Evolutionary conservation across 306 rosid genomes (phyloP).

Genomic region (Cucurbita ficifolia): DNA sequence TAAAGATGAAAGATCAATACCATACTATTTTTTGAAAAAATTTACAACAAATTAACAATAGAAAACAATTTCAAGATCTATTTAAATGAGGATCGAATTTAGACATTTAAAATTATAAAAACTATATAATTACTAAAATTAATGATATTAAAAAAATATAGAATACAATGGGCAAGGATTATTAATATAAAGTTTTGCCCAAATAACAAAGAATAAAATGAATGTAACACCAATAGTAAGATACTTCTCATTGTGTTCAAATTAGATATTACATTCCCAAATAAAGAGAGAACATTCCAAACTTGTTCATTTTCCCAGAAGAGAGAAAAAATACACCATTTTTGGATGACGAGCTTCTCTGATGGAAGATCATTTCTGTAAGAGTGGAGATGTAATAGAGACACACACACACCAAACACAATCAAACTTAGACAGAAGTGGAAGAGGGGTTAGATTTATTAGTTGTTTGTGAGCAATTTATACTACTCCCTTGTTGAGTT

Average conservation of each 20-base stretch:
- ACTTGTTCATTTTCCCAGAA: neutral
- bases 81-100: too few species aligned
- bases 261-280: neutral
- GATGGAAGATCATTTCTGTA: neutral
- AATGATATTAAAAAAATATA: too few species aligned
- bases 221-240: neutral
- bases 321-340: neutral
- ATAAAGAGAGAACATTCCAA: neutral
- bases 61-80: too few species aligned
- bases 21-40: too few species aligned
- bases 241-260: neutral
- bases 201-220: too few species aligned
- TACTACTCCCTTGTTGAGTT: neutral
- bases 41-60: too few species aligned
- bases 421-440: neutral
- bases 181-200: neutral
- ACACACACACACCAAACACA: neutral
- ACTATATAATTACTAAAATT: too few species aligned
- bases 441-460: conserved; percentile 1
- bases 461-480: conserved; percentile 3
- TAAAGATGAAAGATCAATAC: too few species aligned
- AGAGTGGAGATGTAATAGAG: neutral
- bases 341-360: neutral
- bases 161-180: too few species aligned
- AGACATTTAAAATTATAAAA: too few species aligned